Evolutionary conservation across 257 asterid species (phyloP), one percentile per base, ranked within the genome.

Genomic region (Nicotiana sylvestris): DNA sequence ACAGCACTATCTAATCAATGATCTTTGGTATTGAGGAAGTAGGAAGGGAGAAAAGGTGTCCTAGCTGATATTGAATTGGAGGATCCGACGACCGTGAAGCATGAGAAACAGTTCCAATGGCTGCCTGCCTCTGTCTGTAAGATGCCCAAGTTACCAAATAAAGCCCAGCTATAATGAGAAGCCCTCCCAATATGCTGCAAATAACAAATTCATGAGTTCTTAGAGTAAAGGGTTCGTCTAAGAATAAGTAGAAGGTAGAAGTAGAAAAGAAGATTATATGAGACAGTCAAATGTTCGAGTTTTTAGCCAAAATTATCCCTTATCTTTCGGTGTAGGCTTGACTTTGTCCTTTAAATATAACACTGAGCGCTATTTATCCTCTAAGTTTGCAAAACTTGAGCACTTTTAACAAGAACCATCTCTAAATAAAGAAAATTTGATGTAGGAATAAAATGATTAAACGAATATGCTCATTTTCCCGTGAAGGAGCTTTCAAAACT

Each of bases 81-180:
- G 93, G 85, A 27, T 93, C 98, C 3, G 91, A 77, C 8, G 91
- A 81, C 60, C 92, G 90, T 64, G 89, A 25, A 17, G 90, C 58
- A 33, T 83, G 91, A 43, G 86, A 82, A 58, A 80, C 82, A 27
- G 67, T 85, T 66, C 90, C 90, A 8, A 27, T 60, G 51, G 85
- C 30, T 53, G 88, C 90, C 65, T 85, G 91, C 85, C 68, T 90
- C 68, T 92, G 97, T 83, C 90, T 86, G 84, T 87, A 81, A 9
- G 99, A 93, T 68, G 97, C 98, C 98, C 98, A 94, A 16, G 99
- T 96, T 64, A 96, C 98, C 93, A 92, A 58, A 84, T 94, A 96
- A 77, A 96, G 98, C 82, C 99, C 99, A 9, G 90, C 93, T 76
- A 94, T 88, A 7, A 96, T 93, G 51, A 96, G 88, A 79, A 90